Evolutionary conservation across 331 rosid species (phyloP).

Genomic region (Quercus tomentella): DNA sequence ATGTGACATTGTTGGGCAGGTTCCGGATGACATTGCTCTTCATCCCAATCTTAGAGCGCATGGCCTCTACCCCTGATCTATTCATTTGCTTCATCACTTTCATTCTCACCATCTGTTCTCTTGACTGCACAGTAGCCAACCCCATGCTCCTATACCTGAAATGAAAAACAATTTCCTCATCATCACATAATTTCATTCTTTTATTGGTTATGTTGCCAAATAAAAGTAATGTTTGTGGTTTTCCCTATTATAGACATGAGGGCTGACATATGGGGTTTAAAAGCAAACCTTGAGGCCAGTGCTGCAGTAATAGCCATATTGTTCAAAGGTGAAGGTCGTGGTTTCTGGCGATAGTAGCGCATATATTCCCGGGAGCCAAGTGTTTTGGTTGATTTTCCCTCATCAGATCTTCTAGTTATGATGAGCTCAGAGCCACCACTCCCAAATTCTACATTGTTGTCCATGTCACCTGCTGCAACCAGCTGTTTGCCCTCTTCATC

Average conservation of each 20-base stretch:
- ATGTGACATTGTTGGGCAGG: constrained; percentile 76
- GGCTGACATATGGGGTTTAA: not conserved
- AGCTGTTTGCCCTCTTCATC: constrained; percentile 80
- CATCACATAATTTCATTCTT: constrained; percentile 7
- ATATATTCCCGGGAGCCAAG: constrained; percentile 84
- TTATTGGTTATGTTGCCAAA: not conserved
- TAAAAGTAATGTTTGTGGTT: not conserved
- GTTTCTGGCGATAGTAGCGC: constrained; percentile 97
- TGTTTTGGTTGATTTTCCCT: constrained; percentile 45
- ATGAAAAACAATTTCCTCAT: not conserved
- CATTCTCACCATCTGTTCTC: constrained; percentile 72
- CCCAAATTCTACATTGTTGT: constrained; percentile 54
- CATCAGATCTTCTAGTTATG: constrained; percentile 52
- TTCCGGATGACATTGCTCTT: constrained; percentile 87
- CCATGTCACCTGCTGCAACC: constrained; percentile 49
- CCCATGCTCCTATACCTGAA: constrained; percentile 96
- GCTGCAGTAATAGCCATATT: constrained; percentile 55
- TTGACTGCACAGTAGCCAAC: constrained; percentile 77
- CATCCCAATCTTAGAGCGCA: constrained; percentile 84
- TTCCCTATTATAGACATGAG: not conserved
- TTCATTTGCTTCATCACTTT: constrained; percentile 85
- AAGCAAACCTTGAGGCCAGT: constrained; percentile 75
- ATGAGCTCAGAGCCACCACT: constrained; percentile 81
- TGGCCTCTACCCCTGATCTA: constrained; percentile 72
- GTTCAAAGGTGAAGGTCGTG: constrained; percentile 61